Evolutionary conservation across 2,329 filamentous ascomycete species (phyloP), one percentile per base, ranked within the genome.

Genomic region (Pseudopyricularia javanii): DNA sequence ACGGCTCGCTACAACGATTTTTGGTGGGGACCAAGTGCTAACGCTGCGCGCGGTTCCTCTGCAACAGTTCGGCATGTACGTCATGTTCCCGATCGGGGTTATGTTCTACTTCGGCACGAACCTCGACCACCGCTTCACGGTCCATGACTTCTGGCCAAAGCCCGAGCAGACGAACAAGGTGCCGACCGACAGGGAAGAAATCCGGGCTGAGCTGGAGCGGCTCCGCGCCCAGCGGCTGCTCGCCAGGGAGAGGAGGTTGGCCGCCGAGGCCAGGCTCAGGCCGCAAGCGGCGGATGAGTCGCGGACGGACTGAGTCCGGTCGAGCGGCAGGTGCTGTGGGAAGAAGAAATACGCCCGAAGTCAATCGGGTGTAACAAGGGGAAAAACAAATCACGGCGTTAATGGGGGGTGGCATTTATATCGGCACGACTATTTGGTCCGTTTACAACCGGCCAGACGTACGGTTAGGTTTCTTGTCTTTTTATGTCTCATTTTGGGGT

Each of bases 31-130:
- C n/a, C n/a, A n/a, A n/a, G 26, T 28, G 14, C 32, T 17, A 33
- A 50, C 33, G 14, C 22, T 15, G 20, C 49, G 32, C 24, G 20
- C 4, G 26, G 26, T n/a, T 7, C 1, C 22, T 7, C 5, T 7
- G 11, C 43, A 47, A 54, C 57, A 96, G 91, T 98, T 98, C 69
- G 91, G 91, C 74, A 88, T 94, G 79, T 98, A 98, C 74, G 85
- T 98, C 74, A 85, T 96, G 79, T 98, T 98, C 72, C 93, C 93
- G 17, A 97, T 98, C 63, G 90, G 88, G 62, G 91, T 93, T 76
- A 98, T 98, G 93, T 97, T 94, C 78, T 98, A 98, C 75, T 98
- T 97, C 70, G 93, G 93, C 66, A 95, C 91, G 54, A 98, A 98
- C 70, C 88, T 98, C 65, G 93, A 98, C 70, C 79, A 85, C 59